phyloP scores from a whole-genome alignment of 2,329 filamentous ascomycete genomes.

The Pseudofabraea citricarpa region DNA sequence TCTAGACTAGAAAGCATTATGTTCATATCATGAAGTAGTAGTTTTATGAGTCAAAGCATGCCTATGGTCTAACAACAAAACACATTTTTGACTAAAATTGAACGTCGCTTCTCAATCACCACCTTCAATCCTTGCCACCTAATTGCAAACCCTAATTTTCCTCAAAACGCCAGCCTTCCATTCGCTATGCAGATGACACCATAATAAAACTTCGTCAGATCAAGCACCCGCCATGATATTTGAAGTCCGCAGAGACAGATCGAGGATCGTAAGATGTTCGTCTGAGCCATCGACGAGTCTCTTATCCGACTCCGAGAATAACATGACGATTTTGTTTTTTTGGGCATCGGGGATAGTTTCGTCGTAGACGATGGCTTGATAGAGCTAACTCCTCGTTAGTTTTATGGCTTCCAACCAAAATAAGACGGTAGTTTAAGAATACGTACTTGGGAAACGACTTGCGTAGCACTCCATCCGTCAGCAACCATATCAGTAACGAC shows the following conservation, averaged over 20 bases:
- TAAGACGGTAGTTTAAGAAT: neutral
- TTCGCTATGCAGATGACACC: constrained; percentile 9
- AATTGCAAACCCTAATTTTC: no score
- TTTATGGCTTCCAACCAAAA: no score
- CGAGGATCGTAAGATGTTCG: constrained; percentile 87
- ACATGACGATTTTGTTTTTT: constrained; percentile 83
- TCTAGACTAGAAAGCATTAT: no score
- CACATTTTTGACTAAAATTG: no score
- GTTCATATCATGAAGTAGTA: no score
- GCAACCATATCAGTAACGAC: constrained; percentile 88
- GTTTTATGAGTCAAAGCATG: no score
- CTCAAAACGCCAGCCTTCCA: constrained; percentile 8
- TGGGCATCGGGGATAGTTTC: constrained; percentile 78
- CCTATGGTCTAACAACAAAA: no score
- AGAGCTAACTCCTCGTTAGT: constrained; percentile 52
- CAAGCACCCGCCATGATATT: constrained; percentile 49
- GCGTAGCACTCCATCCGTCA: constrained; percentile 93
- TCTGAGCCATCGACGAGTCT: constrained; percentile 90
- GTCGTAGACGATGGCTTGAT: constrained; percentile 76
- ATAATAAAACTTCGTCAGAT: neutral
- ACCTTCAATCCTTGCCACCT: constrained; percentile 1
- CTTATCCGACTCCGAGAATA: constrained; percentile 95
- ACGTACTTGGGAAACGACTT: constrained; percentile 74
- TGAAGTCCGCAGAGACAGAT: constrained; percentile 77
- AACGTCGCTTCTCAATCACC: no score